These are phyloP conservation scores for Cornus suecica DNA, from an alignment of 148 eudicot species.

Conservation along the genomic window DNA sequence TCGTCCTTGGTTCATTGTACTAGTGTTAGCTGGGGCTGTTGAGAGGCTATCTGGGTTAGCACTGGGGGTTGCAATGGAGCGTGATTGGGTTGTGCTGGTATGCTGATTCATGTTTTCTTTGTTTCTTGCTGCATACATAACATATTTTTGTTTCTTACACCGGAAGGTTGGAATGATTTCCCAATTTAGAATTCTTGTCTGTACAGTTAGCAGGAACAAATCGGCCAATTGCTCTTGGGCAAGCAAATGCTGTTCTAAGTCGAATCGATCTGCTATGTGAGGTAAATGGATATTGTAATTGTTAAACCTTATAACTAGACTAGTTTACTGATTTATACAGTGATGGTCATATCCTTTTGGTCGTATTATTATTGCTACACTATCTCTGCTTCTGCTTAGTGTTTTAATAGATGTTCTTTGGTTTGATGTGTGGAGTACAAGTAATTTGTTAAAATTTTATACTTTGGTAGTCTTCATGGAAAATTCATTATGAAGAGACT, in stretches of 20 bases:
- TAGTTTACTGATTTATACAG: neutral
- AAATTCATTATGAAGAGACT: conserved; percentile 10
- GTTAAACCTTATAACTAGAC: neutral
- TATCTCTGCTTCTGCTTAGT: neutral
- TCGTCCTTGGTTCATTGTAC: conserved; percentile 79
- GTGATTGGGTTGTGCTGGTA: conserved; percentile 97
- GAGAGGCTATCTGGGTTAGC: conserved; percentile 88
- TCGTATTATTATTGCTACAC: conserved; percentile 3
- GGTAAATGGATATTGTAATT: conserved; percentile 32
- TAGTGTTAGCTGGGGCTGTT: conserved; percentile 78
- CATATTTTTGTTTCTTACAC: conserved; percentile 2
- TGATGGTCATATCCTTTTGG: neutral
- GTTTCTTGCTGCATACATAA: neutral
- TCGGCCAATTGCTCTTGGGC: conserved; percentile 91
- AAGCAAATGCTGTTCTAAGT: conserved; percentile 84
- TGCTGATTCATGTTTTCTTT: neutral
- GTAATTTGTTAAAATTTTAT: neutral
- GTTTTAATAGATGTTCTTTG: neutral
- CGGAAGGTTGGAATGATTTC: conserved; percentile 4
- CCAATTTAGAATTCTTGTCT: conserved; percentile 17
- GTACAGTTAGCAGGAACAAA: conserved; percentile 86
- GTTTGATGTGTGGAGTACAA: neutral
- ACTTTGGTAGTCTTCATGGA: neutral
- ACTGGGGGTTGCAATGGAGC: conserved; percentile 91
- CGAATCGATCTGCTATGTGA: conserved; percentile 91